phyloP scores from a whole-genome alignment of 1,284 basidiomycete species.

The Marasmius sp. region DNA sequence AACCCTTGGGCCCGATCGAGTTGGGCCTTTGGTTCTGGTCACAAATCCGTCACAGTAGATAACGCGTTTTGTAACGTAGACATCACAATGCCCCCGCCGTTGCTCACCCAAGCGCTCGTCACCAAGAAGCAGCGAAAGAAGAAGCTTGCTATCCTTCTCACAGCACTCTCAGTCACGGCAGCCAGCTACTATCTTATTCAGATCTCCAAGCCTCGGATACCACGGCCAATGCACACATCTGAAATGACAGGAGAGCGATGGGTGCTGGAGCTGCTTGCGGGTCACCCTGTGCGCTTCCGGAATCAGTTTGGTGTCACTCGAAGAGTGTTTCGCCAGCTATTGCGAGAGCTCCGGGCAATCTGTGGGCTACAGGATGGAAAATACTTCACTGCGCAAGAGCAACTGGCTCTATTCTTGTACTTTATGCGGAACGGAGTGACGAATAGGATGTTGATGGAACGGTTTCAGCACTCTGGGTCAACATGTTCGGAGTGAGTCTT shows the following conservation, averaged over 20 bases:
- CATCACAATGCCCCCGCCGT: not conserved
- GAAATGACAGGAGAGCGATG: constrained; percentile 12
- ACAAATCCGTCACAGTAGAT: not conserved
- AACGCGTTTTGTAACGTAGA: not conserved
- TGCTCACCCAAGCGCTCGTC: too few species aligned
- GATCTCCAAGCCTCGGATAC: not conserved
- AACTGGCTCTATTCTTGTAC: constrained; percentile 25
- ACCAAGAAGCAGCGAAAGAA: not conserved
- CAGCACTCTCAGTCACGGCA: not conserved
- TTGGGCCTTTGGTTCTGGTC: not conserved
- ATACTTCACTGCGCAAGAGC: constrained; percentile 1
- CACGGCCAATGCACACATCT: not conserved
- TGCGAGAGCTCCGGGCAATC: not conserved
- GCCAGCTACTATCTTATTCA: not conserved
- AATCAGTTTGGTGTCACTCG: constrained; percentile 23
- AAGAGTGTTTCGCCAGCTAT: constrained; percentile 26
- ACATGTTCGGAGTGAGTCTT: constrained; percentile 9
- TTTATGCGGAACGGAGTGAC: constrained; percentile 28
- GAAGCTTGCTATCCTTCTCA: not conserved
- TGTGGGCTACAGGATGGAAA: constrained; percentile 1
- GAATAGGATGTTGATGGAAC: constrained; percentile 26
- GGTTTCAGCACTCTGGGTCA: constrained; percentile 28
- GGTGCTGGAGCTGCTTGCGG: constrained; percentile 29
- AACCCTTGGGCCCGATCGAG: not conserved
- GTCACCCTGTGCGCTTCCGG: constrained; percentile 26